Percentiles rank a stretch among this genome's conserved stretches.
These are phyloP conservation scores for Jimgerdemannia lactiflua DNA, from an alignment of 192 early-diverging fungal genomes.

Conservation along the genomic window DNA sequence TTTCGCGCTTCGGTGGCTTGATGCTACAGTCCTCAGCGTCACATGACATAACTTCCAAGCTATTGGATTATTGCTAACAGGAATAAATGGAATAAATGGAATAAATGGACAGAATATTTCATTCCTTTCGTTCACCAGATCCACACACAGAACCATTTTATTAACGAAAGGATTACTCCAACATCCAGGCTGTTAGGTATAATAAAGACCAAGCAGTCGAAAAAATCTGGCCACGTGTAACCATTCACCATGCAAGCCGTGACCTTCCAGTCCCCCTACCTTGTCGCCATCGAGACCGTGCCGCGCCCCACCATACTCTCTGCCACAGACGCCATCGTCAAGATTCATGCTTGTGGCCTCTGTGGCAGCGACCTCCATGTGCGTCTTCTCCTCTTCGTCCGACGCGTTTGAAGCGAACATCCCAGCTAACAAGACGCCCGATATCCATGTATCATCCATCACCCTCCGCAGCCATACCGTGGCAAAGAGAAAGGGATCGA, in stretches of 20 bases:
- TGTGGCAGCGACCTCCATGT: constrained; percentile 49
- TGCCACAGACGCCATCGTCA: constrained; percentile 46
- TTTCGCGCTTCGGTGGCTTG: too few relatives aligned
- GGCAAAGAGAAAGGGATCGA: constrained; percentile 38
- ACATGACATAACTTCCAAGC: too few relatives aligned
- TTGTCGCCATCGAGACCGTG: constrained; percentile 29
- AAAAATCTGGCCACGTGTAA: too few relatives aligned
- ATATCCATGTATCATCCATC: background rate
- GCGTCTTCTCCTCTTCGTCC: background rate
- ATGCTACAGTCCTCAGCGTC: too few relatives aligned
- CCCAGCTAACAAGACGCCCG: background rate
- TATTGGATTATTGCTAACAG: too few relatives aligned
- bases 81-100: too few relatives aligned
- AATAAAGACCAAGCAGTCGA: too few relatives aligned
- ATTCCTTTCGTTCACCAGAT: too few relatives aligned
- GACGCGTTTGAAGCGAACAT: background rate
- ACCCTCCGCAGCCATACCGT: constrained; percentile 25
- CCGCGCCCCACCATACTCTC: constrained; percentile 30
- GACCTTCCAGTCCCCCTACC: constrained; percentile 38
- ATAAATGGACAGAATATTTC: too few relatives aligned
- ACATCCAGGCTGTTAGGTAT: too few relatives aligned
- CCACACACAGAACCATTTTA: too few relatives aligned
- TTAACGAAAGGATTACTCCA: too few relatives aligned
- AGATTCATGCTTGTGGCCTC: constrained; percentile 38
- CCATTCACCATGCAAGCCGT: constrained; percentile 35